phyloP scores from a whole-genome alignment of 495 filamentous ascomycete species.

The Penicillium diatomitis region DNA sequence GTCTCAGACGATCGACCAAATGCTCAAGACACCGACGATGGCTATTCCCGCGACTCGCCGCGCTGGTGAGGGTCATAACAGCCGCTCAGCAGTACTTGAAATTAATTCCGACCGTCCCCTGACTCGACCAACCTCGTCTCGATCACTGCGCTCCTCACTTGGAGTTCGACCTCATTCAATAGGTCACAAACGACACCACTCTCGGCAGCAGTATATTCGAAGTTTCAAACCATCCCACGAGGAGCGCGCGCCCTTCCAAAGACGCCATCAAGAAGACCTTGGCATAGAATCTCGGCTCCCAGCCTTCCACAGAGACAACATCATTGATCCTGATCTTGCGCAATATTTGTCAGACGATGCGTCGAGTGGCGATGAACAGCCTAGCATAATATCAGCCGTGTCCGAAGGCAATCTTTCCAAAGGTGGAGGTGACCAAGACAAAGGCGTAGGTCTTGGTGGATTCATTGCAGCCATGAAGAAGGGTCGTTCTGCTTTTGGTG shows the following conservation, averaged over 20 bases:
- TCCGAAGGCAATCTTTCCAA: conserved; percentile 40
- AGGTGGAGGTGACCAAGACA: conserved; percentile 45
- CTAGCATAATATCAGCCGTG: conserved; percentile 74
- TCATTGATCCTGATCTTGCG: conserved; percentile 93
- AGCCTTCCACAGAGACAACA: conserved; percentile 94
- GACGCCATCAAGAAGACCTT: conserved; percentile 55
- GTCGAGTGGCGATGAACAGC: conserved; percentile 84
- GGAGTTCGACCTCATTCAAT: conserved; percentile 55
- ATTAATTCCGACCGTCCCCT: conserved; percentile 68
- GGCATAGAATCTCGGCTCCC: conserved; percentile 58
- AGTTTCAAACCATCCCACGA: conserved; percentile 51
- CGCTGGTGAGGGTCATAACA: conserved; percentile 69
- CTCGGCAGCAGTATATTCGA: conserved; percentile 68
- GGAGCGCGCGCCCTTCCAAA: conserved; percentile 86
- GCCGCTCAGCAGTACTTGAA: conserved; percentile 81
- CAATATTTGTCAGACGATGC: conserved; percentile 93
- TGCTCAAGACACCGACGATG: conserved; percentile 54
- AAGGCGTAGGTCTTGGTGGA: conserved; percentile 40
- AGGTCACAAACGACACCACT: conserved; percentile 75
- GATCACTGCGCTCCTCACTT: conserved; percentile 77
- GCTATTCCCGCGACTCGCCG: conserved; percentile 81
- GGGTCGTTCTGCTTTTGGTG: conserved; percentile 59
- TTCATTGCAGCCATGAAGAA: conserved; percentile 61
- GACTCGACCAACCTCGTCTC: conserved; percentile 76
- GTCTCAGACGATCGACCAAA: conserved; percentile 39